These are phyloP conservation scores for Leucocoprinus leucothites DNA, from an alignment of 768 basidiomycete genomes.

Conservation along the genomic window DNA sequence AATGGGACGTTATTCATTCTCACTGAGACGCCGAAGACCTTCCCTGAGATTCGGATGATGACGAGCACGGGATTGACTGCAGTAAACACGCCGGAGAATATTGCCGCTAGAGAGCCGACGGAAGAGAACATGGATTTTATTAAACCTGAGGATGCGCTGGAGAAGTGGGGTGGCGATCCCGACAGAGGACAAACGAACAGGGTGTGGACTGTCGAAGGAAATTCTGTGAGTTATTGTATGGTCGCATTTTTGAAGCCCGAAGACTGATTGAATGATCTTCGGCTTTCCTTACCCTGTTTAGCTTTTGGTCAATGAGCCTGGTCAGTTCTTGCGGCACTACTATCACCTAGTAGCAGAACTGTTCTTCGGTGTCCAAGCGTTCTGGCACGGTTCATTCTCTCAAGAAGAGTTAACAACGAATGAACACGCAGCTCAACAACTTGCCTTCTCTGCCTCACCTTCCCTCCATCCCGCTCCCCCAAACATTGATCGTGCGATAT, in stretches of 20 bases:
- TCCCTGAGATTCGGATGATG: conserved; percentile 54
- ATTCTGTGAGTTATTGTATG: conserved; percentile 46
- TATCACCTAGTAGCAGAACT: conserved; percentile 88
- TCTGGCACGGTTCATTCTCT: conserved; percentile 60
- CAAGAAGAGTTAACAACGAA: conserved; percentile 12
- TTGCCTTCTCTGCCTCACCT: conserved; percentile 16
- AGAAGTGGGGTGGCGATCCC: conserved; percentile 53
- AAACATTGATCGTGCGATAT: conserved; percentile 65
- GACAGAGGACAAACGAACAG: conserved; percentile 15
- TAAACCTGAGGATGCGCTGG: conserved; percentile 53
- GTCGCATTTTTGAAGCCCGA: background rate
- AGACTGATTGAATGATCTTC: no score
- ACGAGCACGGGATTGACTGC: conserved; percentile 65
- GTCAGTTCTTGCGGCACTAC: conserved; percentile 80
- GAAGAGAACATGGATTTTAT: conserved; percentile 59
- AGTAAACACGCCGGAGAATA: conserved; percentile 59
- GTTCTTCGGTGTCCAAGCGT: conserved; percentile 70
- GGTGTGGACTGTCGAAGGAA: conserved; percentile 65
- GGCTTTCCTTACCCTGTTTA: conserved; percentile 21
- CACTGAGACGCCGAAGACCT: conserved; percentile 29
- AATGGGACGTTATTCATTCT: conserved; percentile 80
- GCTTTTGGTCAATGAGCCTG: conserved; percentile 66
- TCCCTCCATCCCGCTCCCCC: conserved; percentile 36
- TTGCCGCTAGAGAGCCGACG: conserved; percentile 65
- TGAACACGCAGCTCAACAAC: background rate